Percentiles rank a stretch among this genome's conserved stretches.
phyloP scores from a whole-genome alignment of 2,329 filamentous ascomycete genomes.

The Paradendryphiella salina region DNA sequence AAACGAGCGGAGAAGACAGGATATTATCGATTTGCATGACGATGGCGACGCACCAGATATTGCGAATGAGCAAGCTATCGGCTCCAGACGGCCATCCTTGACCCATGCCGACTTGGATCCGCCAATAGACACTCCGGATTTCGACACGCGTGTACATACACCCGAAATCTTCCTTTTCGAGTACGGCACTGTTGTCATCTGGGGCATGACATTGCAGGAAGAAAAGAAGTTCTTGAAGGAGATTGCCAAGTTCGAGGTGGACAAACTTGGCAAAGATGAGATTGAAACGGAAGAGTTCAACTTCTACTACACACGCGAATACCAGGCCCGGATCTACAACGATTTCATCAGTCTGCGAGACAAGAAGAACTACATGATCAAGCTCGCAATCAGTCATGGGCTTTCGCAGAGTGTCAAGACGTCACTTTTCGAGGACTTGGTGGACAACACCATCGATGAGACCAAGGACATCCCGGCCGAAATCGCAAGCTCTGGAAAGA shows the following conservation, averaged over 20 bases:
- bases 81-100: conserved; percentile 30
- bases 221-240: conserved; percentile 92
- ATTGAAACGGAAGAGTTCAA: conserved; percentile 98
- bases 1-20: conserved; percentile 59
- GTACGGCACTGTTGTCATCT: conserved; percentile 96
- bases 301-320: conserved; percentile 98
- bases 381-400: conserved; percentile 93
- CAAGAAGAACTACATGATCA: conserved; percentile 97
- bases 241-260: conserved; percentile 88
- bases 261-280: conserved; percentile 85
- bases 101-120: conserved; percentile 40
- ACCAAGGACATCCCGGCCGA: conserved; percentile 92
- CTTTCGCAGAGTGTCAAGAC: conserved; percentile 97
- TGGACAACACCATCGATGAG: conserved; percentile 88
- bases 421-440: conserved; percentile 91
- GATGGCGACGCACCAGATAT: conserved; percentile 39
- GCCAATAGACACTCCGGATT: conserved; percentile 61
- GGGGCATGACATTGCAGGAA: conserved; percentile 92
- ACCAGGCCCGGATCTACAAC: conserved; percentile 98
- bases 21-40: conserved; percentile 65
- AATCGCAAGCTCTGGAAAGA: conserved; percentile 89
- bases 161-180: conserved; percentile 96
- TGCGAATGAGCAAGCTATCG: conserved; percentile 32
- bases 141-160: conserved; percentile 86
- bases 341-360: conserved; percentile 96